Percentiles rank a stretch among this genome's conserved stretches.
These are phyloP conservation scores for Tylopilus sp. DNA, from an alignment of 1,284 basidiomycete species.

Conservation along the genomic window DNA sequence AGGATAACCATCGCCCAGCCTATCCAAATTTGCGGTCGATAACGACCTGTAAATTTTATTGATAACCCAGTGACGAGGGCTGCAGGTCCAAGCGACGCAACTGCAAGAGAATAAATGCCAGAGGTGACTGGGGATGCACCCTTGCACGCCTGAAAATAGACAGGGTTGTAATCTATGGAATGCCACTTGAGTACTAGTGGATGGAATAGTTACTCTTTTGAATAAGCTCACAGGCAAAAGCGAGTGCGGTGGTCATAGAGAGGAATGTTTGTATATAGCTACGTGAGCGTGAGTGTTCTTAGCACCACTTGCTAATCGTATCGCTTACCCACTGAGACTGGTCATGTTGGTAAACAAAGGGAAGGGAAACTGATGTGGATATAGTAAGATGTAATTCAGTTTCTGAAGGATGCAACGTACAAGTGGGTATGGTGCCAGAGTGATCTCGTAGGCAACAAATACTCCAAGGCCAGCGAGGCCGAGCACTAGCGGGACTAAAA, in stretches of 20 bases:
- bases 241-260: not conserved
- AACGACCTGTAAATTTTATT: constrained; percentile 21
- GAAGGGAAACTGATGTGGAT: constrained; percentile 19
- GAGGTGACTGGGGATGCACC: constrained; percentile 20
- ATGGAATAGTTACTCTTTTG: not conserved
- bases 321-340: constrained; percentile 25
- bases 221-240: constrained; percentile 14
- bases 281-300: no score
- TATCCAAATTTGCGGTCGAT: constrained; percentile 17
- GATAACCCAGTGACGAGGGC: constrained; percentile 18
- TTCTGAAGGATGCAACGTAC: constrained; percentile 11
- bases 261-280: constrained; percentile 25
- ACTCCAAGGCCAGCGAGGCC: constrained; percentile 46
- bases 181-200: not conserved
- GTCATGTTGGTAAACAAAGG: constrained; percentile 24
- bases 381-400: not conserved
- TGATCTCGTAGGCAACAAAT: constrained; percentile 25
- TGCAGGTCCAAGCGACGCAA: constrained; percentile 12
- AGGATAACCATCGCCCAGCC: constrained; percentile 19
- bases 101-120: constrained; percentile 26
- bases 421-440: constrained; percentile 23
- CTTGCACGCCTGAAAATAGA: constrained; percentile 34
- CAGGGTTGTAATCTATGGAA: constrained; percentile 19
- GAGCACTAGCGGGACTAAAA: constrained; percentile 55
- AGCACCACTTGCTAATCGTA: not conserved